These are phyloP conservation scores for Trifolium subterraneum DNA, from an alignment of 306 rosid genomes.

Conservation along the genomic window DNA sequence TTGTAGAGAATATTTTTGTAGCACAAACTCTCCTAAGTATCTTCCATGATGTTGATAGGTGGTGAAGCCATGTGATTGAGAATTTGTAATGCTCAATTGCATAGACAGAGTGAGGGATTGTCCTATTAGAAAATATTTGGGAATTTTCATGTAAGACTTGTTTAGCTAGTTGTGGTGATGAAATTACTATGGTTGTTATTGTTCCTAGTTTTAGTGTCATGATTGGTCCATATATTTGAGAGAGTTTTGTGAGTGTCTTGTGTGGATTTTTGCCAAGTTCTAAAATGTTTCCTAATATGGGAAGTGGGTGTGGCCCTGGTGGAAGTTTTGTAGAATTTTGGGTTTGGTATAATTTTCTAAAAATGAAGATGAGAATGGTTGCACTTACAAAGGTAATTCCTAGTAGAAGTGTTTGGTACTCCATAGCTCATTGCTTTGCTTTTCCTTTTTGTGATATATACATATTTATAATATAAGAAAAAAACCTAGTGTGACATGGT, in stretches of 20 bases:
- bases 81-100: not conserved
- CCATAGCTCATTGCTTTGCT: constrained; percentile 6
- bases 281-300: constrained; percentile 38
- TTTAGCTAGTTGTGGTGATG: not conserved
- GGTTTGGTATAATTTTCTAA: not conserved
- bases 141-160: not conserved
- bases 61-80: not conserved
- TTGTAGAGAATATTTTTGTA: not conserved
- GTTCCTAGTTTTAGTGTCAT: constrained; percentile 34
- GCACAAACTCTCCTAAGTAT: constrained; percentile 5
- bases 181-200: not conserved
- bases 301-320: constrained; percentile 39
- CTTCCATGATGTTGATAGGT: not conserved
- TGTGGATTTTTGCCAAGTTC: constrained; percentile 40
- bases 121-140: not conserved
- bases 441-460: not conserved
- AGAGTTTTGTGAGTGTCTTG: constrained; percentile 28
- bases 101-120: not conserved
- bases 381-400: not conserved
- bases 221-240: constrained; percentile 35
- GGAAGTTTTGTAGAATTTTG: constrained; percentile 21
- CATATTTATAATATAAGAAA: too few species aligned
- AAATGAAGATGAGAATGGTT: constrained; percentile 8
- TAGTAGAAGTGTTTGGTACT: not conserved
- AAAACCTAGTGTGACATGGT: too few species aligned